Percentiles rank a stretch among this genome's conserved stretches.
These are phyloP conservation scores for Dendrobium chrysotoxum DNA, from an alignment of 106 monocot genomes.

Conservation along the genomic window DNA sequence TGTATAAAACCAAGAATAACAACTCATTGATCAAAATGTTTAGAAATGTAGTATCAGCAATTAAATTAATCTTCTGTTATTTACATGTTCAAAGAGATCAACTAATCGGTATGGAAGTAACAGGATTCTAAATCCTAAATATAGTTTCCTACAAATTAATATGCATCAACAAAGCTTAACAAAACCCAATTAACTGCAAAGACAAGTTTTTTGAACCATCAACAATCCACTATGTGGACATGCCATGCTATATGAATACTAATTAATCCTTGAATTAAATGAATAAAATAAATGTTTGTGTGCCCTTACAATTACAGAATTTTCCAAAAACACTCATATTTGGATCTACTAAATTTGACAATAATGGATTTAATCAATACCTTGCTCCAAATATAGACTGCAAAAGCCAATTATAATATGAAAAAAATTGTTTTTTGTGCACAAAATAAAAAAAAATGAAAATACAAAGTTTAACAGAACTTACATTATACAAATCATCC, in stretches of 20 bases:
- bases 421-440: background rate
- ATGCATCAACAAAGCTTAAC: too few relatives aligned
- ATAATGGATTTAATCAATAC: background rate
- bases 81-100: too few relatives aligned
- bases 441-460: background rate
- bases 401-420: background rate
- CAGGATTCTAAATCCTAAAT: too few relatives aligned
- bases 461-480: constrained; percentile 8
- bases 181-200: background rate
- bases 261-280: background rate
- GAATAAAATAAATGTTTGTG: background rate
- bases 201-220: background rate
- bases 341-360: background rate
- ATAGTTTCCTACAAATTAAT: too few relatives aligned
- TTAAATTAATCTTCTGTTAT: too few relatives aligned
- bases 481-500: constrained; percentile 74
- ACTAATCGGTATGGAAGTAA: too few relatives aligned
- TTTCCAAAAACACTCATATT: background rate
- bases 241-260: background rate
- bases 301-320: background rate
- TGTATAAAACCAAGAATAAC: too few relatives aligned
- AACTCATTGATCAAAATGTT: too few relatives aligned
- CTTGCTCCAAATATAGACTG: background rate
- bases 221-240: background rate
- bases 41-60: too few relatives aligned